These are phyloP conservation scores for Athelia psychrophila DNA, from an alignment of 1,284 basidiomycete species.

Conservation along the genomic window DNA sequence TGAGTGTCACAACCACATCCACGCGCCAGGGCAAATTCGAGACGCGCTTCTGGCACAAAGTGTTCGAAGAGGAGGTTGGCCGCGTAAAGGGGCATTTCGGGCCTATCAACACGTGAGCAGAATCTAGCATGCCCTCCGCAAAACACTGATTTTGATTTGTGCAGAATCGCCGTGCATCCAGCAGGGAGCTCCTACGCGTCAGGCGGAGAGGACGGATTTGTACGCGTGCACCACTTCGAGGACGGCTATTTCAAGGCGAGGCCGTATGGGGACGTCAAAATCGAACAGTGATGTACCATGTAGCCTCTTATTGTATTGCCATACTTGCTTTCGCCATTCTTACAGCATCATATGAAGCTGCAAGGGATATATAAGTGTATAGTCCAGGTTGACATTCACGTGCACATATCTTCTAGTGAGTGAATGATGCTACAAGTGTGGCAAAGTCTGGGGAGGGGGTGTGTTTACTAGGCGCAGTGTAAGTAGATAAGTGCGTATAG, in stretches of 20 bases:
- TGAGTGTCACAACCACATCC: conserved; percentile 96
- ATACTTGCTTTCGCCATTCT: background rate
- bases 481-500: no score
- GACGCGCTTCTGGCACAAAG: conserved; percentile 97
- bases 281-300: conserved; percentile 45
- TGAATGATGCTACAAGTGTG: no score
- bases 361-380: background rate
- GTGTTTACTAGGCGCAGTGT: no score
- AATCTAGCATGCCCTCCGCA: background rate
- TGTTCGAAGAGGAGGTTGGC: conserved; percentile 98
- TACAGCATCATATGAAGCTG: background rate
- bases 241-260: conserved; percentile 87
- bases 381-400: background rate
- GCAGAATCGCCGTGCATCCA: conserved; percentile 89
- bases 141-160: conserved; percentile 1
- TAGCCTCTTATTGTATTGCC: background rate
- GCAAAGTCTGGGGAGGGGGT: no score
- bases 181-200: conserved; percentile 88
- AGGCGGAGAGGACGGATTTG: conserved; percentile 96
- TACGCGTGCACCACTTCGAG: conserved; percentile 90
- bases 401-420: background rate
- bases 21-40: conserved; percentile 96
- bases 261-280: conserved; percentile 88
- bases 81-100: conserved; percentile 97
- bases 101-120: conserved; percentile 89